These are phyloP conservation scores for Pelargonium myrrhifolium DNA, from an alignment of 441 rosid species.

Conservation along the genomic window DNA sequence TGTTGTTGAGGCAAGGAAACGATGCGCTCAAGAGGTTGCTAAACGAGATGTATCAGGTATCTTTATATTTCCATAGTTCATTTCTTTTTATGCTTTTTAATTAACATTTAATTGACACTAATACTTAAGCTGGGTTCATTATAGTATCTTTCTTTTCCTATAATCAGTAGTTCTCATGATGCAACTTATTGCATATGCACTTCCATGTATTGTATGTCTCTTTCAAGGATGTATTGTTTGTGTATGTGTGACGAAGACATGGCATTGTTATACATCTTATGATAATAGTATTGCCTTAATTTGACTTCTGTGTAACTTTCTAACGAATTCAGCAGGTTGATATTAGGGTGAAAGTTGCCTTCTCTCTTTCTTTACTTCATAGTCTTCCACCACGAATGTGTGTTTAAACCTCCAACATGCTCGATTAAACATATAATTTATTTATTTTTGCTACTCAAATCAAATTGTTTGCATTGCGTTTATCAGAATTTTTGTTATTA, in stretches of 20 bases:
- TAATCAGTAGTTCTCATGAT: too few relatives aligned
- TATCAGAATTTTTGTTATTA: not conserved
- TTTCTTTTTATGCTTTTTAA: too few relatives aligned
- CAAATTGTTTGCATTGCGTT: not conserved
- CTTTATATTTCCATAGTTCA: not conserved
- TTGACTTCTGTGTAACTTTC: not conserved
- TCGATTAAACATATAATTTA: not conserved
- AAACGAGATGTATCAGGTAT: conserved; percentile 47
- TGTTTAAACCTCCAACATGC: not conserved
- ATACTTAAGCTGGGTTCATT: too few relatives aligned
- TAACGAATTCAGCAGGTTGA: too few relatives aligned
- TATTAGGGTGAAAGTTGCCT: too few relatives aligned
- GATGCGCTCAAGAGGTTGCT: conserved; percentile 48
- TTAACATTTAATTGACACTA: too few relatives aligned
- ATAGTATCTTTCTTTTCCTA: too few relatives aligned
- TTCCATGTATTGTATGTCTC: too few relatives aligned
- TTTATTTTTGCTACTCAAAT: not conserved
- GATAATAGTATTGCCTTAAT: not conserved
- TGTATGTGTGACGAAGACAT: not conserved
- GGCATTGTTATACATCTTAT: not conserved
- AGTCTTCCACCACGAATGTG: not conserved
- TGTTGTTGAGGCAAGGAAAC: conserved; percentile 39
- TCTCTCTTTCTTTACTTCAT: too few relatives aligned
- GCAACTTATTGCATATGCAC: too few relatives aligned
- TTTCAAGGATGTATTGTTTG: not conserved